Percentiles rank a stretch among this genome's conserved stretches.
phyloP scores from a whole-genome alignment of 352 stramenopile genomes.

The Phytophthora cryptogea region DNA sequence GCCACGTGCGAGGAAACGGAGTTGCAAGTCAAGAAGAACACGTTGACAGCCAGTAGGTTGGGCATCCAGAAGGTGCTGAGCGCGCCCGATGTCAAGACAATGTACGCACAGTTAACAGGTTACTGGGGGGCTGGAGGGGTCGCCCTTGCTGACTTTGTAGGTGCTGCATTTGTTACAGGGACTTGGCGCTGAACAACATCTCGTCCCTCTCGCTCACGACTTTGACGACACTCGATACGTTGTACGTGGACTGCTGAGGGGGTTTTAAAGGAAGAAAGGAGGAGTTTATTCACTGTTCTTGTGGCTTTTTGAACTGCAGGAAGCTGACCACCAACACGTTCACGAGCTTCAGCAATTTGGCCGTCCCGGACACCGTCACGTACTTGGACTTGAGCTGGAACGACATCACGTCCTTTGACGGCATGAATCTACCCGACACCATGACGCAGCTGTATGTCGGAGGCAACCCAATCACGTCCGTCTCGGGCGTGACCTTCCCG shows the following conservation, averaged over 20 bases:
- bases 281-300: too few species aligned
- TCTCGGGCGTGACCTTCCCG: constrained; percentile 49
- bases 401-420: constrained; percentile 57
- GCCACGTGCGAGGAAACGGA: constrained; percentile 36
- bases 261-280: background rate
- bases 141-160: constrained; percentile 3
- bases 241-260: constrained; percentile 32
- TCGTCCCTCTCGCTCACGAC: constrained; percentile 37
- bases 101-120: constrained; percentile 31
- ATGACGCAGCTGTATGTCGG: constrained; percentile 66
- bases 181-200: constrained; percentile 61
- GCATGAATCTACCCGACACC: constrained; percentile 50
- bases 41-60: constrained; percentile 41
- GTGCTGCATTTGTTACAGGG: constrained; percentile 19
- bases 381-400: constrained; percentile 75
- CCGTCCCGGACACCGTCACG: constrained; percentile 43
- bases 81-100: constrained; percentile 46
- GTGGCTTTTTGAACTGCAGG: constrained; percentile 19
- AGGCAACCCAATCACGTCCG: constrained; percentile 69
- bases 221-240: constrained; percentile 38
- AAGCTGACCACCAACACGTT: constrained; percentile 57
- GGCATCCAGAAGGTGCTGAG: constrained; percentile 58
- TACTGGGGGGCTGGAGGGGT: background rate
- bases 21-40: constrained; percentile 39
- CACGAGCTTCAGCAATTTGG: constrained; percentile 47